Evolutionary conservation across 352 stramenopile species (phyloP), one percentile per base, ranked within the genome.

Genomic region (Phytophthora melonis): DNA sequence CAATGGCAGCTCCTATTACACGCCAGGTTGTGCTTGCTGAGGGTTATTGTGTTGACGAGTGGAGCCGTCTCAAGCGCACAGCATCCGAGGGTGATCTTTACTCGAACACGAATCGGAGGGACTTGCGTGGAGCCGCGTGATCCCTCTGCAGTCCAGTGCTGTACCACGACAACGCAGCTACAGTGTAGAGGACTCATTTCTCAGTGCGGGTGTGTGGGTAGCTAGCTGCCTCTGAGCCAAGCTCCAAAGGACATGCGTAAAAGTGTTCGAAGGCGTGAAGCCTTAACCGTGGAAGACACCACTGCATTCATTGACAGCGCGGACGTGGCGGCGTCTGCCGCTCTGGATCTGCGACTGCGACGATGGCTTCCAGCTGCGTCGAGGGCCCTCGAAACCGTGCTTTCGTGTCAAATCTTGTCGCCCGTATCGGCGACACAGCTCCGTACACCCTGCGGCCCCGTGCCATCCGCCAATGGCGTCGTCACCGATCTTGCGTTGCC

Each of bases 401-500:
- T 52, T 70, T 10, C 18, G 36, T 56, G 55, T 57, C 68, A 72
- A 67, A 72, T 71, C 56, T 34, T 23, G 11, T 14, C 18, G 8
- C 1, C 16, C 21, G 21, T 56, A 32, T 53, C 58, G 58, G 13
- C 56, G 25, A 57, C 39, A 56, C 65, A 27, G 54, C 23, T 34
- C 30, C 34, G 56, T 52, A 55, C 47, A 55, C 47, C 47, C 56
- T 32, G 18, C 23, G 32, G 25, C 9, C 18, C 60, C 68, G 68
- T 75, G 68, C 39, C 68, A 58, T 27, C 16, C 43, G 32, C 68
- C 68, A 75, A 75, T 75, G 25, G 34, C 43, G 25, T 66, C 43
- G 54, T 34, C 45, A 58, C n/a, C 16, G 34, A 18, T 8, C 3
- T 71, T 63, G 62, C 49, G 55, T 53, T 47, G 47, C 30, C 6